Conservation (phyloP, 1,284 basidiomycete genomes). For the Cutaneotrichosporon dermatis region DNA sequence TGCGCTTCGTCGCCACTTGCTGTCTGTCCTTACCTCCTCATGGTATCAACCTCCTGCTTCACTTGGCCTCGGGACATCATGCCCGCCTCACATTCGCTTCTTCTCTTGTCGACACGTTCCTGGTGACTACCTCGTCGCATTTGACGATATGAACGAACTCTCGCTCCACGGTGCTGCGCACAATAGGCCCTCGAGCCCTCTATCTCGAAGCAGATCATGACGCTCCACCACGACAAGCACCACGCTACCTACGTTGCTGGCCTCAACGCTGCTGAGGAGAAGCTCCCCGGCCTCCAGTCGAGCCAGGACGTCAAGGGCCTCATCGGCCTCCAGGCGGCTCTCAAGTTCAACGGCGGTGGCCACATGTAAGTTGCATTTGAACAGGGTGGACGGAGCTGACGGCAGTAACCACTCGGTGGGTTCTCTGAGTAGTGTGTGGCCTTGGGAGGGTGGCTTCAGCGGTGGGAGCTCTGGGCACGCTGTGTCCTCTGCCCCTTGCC, state of each 20-base stretch:
- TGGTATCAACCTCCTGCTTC: too few species aligned
- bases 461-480: too few species aligned
- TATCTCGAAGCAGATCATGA: slow-evolving; percentile 73
- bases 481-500: too few species aligned
- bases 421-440: neutral
- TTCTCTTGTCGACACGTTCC: too few species aligned
- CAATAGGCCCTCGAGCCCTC: slow-evolving; percentile 54
- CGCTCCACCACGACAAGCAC: slow-evolving; percentile 91
- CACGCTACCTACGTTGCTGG: slow-evolving; percentile 91
- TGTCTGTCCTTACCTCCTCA: too few species aligned
- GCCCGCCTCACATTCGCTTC: too few species aligned
- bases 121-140: neutral
- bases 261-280: slow-evolving; percentile 83
- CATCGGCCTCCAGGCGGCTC: slow-evolving; percentile 77
- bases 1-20: too few species aligned
- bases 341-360: slow-evolving; percentile 91
- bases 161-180: neutral
- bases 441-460: too few species aligned
- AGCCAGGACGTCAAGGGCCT: slow-evolving; percentile 64
- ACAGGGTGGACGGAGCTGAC: neutral
- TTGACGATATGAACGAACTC: too few species aligned
- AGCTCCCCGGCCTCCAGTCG: slow-evolving; percentile 58
- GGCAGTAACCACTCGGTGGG: slow-evolving; percentile 45
- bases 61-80: too few species aligned
- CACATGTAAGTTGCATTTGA: slow-evolving; percentile 41